These are phyloP conservation scores for Coemansia sp. DNA, from an alignment of 192 early-diverging fungal species.

Conservation along the genomic window DNA sequence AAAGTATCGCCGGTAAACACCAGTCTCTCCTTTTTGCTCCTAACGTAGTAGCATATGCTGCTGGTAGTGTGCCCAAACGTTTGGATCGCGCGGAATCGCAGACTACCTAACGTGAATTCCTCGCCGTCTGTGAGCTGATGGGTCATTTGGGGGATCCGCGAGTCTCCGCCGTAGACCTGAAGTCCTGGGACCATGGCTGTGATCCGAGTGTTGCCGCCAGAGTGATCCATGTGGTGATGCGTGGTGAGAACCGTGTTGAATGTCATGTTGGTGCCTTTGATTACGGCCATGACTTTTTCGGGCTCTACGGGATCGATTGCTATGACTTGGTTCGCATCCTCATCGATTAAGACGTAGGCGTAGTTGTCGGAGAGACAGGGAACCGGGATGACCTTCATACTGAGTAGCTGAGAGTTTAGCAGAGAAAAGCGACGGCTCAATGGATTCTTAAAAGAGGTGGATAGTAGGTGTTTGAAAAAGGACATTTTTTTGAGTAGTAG, in stretches of 20 bases:
- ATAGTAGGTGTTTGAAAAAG: not conserved
- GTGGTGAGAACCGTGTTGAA: slow-evolving; percentile 66
- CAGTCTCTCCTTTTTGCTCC: slow-evolving; percentile 61
- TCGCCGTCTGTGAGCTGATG: slow-evolving; percentile 70
- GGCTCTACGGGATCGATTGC: slow-evolving; percentile 90
- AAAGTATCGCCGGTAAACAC: slow-evolving; percentile 92
- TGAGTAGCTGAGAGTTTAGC: not conserved
- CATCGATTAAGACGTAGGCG: slow-evolving; percentile 79
- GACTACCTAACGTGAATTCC: slow-evolving; percentile 72
- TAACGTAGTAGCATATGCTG: slow-evolving; percentile 82
- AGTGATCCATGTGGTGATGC: slow-evolving; percentile 92
- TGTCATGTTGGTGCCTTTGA: slow-evolving; percentile 33
- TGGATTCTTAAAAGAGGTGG: not conserved
- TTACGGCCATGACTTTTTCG: slow-evolving; percentile 63
- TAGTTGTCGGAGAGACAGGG: slow-evolving; percentile 83
- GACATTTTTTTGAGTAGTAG: not conserved
- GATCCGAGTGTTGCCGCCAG: slow-evolving; percentile 74
- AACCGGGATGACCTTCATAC: slow-evolving; percentile 51
- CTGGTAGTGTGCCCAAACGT: slow-evolving; percentile 90
- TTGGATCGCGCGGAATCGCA: slow-evolving; percentile 71
- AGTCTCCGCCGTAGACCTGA: slow-evolving; percentile 83
- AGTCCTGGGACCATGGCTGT: slow-evolving; percentile 61
- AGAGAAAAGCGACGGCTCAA: slow-evolving; percentile 11
- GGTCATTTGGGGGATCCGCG: slow-evolving; percentile 79
- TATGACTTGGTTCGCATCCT: slow-evolving; percentile 65